Base-by-base conservation (phyloP, 1,284 basidiomycete genomes). In the Vanrija pseudolonga region DNA sequence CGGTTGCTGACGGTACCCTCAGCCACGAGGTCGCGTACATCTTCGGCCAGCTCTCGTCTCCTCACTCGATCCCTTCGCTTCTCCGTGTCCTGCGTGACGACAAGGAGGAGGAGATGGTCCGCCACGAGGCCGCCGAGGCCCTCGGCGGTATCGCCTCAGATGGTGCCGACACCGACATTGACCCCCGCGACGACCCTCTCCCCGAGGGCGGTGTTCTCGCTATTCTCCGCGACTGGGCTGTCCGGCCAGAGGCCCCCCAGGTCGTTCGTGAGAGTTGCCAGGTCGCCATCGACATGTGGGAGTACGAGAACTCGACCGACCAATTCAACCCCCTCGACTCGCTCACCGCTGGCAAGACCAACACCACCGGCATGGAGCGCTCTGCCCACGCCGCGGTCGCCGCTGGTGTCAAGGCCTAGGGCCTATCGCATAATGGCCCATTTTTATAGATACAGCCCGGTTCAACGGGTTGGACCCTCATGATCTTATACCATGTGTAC, bases 21-120 rank as follows among this genome's bases (percentile, higher is more conserved):
- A 92, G 93, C 62, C 94, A 98, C 72, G 94, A 98, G 76, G 90
- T 98, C 48, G 95, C 94, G 3, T 98, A 97, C 76, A 89, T 99
- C 47, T 98, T 98, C 68, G 96, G 96, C 18, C 96, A 99, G 77
- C 83, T 99, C 32, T 85, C 90, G 50, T 93, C 91, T 6, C 83
- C 88, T 1, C 86, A 93, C 69, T 90, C 91, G 0, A 89, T 98
- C 20, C 91, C 94, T 2, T 82, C 88, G 1, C 82, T 99, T 23
- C 73, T 98, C 40, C 76, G 82, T 38, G 90, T 96, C 17, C 81
- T 99, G 9, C 79, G 84, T 59, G 80, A 95, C 62, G 57, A 71
- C 0, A 71, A 77, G 1, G 96, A 98, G 76, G 88, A 88, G 45
- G 92, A 96, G 56, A 98, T 99, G 96, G 96, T 99, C 5, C 85